Percentiles rank a stretch among this genome's conserved stretches.
Conservation (phyloP, 2,329 filamentous ascomycete genomes). For the Penicillium concentricum region DNA sequence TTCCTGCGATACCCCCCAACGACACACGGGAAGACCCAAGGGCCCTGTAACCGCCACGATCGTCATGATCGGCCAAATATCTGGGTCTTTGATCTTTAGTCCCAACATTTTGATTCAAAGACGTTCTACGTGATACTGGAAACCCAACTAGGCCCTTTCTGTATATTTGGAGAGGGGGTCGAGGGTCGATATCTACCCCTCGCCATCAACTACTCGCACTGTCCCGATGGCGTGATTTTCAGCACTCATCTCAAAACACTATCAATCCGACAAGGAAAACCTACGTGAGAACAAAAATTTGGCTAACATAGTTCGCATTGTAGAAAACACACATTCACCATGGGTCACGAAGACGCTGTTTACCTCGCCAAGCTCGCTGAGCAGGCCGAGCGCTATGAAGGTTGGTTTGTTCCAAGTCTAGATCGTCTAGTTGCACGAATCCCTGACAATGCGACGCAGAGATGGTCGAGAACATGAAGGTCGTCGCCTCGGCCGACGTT, state of each 20-base stretch:
- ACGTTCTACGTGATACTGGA: conserved; percentile 1
- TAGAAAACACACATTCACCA: conserved; percentile 58
- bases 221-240: conserved; percentile 25
- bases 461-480: conserved; percentile 99
- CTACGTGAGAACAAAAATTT: neutral
- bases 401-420: conserved; percentile 53
- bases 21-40: conserved; percentile 11
- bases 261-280: conserved; percentile 1
- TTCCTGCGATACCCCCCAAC: conserved; percentile 12
- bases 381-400: conserved; percentile 99
- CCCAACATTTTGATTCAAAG: neutral
- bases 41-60: conserved; percentile 9
- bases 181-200: conserved; percentile 20
- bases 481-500: conserved; percentile 82
- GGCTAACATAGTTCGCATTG: conserved; percentile 12
- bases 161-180: neutral
- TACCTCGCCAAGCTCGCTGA: conserved; percentile 99
- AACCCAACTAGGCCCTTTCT: conserved; percentile 3
- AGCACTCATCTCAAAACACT: conserved; percentile 6
- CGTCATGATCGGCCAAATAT: conserved; percentile 11
- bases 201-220: conserved; percentile 19
- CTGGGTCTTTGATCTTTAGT: neutral
- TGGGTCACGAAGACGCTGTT: conserved; percentile 99
- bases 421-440: neutral
- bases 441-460: conserved; percentile 56